phyloP scores from a whole-genome alignment of 75 land plant genomes.

The Sequoiadendron giganteum region DNA sequence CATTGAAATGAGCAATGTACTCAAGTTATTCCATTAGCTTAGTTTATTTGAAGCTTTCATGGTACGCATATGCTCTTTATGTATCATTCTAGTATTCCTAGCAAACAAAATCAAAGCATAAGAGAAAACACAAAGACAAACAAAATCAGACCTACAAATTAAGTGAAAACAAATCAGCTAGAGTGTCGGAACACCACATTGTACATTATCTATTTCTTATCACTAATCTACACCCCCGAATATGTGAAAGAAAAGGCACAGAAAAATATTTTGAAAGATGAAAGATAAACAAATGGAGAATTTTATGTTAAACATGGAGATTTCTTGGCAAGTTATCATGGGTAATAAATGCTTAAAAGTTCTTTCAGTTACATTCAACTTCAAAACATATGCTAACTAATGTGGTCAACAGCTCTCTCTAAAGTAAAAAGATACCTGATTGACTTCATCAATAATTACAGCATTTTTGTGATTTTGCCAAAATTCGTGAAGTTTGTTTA shows the following conservation, averaged over 20 bases:
- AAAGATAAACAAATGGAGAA: not conserved
- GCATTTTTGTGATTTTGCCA: conserved; percentile 58
- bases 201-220: not conserved
- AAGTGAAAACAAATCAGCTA: too few relatives aligned
- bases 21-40: too few relatives aligned
- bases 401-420: conserved; percentile 1
- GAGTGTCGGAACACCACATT: too few relatives aligned
- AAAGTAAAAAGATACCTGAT: conserved; percentile 43
- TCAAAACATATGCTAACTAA: not conserved
- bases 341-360: not conserved
- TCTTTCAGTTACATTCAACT: not conserved
- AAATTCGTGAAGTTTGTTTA: conserved; percentile 45
- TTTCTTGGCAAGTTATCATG: not conserved
- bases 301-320: not conserved
- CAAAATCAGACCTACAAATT: too few relatives aligned
- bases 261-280: not conserved
- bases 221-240: not conserved
- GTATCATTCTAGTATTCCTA: too few relatives aligned
- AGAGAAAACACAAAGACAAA: too few relatives aligned
- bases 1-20: too few relatives aligned
- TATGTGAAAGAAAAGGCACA: conserved; percentile 4
- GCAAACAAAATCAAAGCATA: too few relatives aligned
- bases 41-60: too few relatives aligned
- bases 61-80: too few relatives aligned
- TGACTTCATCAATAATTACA: conserved; percentile 57